Base-by-base conservation (phyloP, 2,329 filamentous ascomycete genomes). In the Microcyclospora tardicrescens region DNA sequence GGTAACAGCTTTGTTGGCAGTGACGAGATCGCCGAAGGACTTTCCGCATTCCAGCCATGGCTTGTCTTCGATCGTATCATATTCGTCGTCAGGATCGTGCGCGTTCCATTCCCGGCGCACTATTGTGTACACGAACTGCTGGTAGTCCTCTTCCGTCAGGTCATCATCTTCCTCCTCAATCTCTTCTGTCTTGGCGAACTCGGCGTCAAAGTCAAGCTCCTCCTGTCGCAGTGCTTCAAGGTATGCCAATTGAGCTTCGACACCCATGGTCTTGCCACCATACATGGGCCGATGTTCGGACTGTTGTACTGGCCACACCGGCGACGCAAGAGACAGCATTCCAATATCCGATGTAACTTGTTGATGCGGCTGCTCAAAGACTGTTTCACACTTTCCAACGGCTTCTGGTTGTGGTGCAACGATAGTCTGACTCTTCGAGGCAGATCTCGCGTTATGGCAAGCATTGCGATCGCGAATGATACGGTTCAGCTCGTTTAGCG, bases 261-360 rank as follows among this genome's bases (percentile, higher is more conserved):
- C 39, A 28, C 37, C 37, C 29, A 49, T 37, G 0, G 36, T 44
- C 40, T 52, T 52, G 16, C 49, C 49, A 12, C 41, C 43, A 4
- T 40, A 43, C 1, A 28, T 41, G 2, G 41, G 43, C 6, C 38
- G 28, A n/a, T 38, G 28, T 19, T 38, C 1, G 38, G 31, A 5
- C 24, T 36, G 35, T 13, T 16, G 35, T 27, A 3, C 35, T 24
- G 13, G 35, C 11, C 12, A 16, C 19, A 13, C 14, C 14, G n/a
- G 16, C 16, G 33, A 35, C n/a, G 33, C 33, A 35, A 27, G 14
- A 12, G 34, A 19, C 14, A 12, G 6, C 13, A n/a, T 31, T 29
- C 10, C 16, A 12, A n/a, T n/a, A 19, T 38, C 31, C 15, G 33
- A 16, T 12, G 5, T 12, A 5, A 27, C 10, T n/a, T 14, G 16